A percentile compares a stretch with the other conserved stretches of the same genome.
Evolutionary conservation across 2,329 filamentous ascomycete genomes (phyloP).

Genomic region (Ceratocystis colombiana): DNA sequence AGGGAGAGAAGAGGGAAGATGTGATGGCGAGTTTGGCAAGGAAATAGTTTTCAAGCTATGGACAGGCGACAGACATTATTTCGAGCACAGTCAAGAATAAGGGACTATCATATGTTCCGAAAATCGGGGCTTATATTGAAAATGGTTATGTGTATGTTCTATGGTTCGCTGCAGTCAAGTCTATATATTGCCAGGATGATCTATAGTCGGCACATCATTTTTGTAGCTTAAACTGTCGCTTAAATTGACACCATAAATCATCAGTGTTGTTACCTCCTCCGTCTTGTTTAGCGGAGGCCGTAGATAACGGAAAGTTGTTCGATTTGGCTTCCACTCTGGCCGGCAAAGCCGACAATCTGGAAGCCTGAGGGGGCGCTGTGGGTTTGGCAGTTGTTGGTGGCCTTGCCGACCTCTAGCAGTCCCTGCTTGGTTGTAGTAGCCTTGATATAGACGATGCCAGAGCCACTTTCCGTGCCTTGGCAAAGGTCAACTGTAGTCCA

Average conservation of each 20-base stretch:
- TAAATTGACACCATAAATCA: too few relatives aligned
- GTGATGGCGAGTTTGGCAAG: too few relatives aligned
- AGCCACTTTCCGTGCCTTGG: constrained; percentile 37
- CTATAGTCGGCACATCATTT: not conserved
- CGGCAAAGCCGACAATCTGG: constrained; percentile 45
- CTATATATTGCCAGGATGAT: not conserved
- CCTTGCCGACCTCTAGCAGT: constrained; percentile 37
- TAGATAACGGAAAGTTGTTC: constrained; percentile 45
- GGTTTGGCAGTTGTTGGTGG: constrained; percentile 40
- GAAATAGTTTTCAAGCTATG: too few relatives aligned
- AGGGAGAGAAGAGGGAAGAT: too few relatives aligned
- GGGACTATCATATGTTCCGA: too few relatives aligned
- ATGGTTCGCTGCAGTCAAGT: too few relatives aligned
- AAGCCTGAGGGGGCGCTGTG: constrained; percentile 40
- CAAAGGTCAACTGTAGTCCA: constrained; percentile 43
- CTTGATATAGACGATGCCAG: constrained; percentile 45
- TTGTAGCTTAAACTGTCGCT: not conserved
- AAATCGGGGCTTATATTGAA: too few relatives aligned
- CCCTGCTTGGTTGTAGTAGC: constrained; percentile 44
- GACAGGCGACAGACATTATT: too few relatives aligned
- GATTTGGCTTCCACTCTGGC: constrained; percentile 46
- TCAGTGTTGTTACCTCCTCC: too few relatives aligned
- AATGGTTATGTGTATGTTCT: too few relatives aligned
- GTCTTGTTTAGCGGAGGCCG: constrained; percentile 33
- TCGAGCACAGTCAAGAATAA: too few relatives aligned